Evolutionary conservation across 768 basidiomycete species (phyloP).

Genomic region (Leccinellum albellum): DNA sequence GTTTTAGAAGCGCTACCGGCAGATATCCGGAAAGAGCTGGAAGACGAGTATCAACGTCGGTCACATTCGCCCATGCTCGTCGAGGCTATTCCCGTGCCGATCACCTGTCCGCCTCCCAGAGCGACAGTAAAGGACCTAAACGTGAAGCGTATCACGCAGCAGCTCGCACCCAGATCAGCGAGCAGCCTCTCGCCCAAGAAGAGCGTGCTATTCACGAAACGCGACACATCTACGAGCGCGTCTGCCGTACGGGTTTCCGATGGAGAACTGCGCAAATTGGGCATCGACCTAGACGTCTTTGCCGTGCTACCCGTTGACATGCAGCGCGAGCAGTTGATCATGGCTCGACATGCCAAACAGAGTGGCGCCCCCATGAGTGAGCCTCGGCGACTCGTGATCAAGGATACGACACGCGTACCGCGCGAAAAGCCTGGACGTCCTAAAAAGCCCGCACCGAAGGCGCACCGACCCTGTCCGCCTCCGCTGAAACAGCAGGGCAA

Average conservation of each 20-base stretch:
- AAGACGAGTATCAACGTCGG: conserved; percentile 61
- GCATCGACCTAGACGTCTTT: conserved; percentile 75
- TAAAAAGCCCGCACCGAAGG: conserved; percentile 54
- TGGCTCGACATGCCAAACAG: conserved; percentile 48
- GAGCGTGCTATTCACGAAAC: conserved; percentile 37
- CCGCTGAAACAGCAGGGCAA: conserved; percentile 55
- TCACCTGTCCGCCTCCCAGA: conserved; percentile 10
- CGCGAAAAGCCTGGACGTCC: conserved; percentile 33
- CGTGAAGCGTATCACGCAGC: conserved; percentile 57
- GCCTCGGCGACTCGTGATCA: conserved; percentile 46
- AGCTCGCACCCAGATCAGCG: conserved; percentile 56
- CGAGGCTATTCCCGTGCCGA: conserved; percentile 5
- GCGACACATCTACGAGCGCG: conserved; percentile 22
- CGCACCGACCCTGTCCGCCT: conserved; percentile 47
- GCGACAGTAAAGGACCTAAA: conserved; percentile 36
- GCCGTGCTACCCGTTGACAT: conserved; percentile 56
- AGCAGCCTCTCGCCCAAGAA: conserved; percentile 38
- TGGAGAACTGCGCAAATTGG: conserved; percentile 56
- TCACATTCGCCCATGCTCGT: conserved; percentile 46
- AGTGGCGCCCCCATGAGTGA: conserved; percentile 33
- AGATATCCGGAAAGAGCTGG: conserved; percentile 66
- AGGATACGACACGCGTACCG: conserved; percentile 30
- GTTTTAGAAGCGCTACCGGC: conserved; percentile 69
- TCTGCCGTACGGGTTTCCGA: conserved; percentile 46
- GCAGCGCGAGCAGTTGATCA: conserved; percentile 72